Evolutionary conservation across 2,329 filamentous ascomycete genomes (phyloP).

Genomic region (Cladosporium cucumerinum): DNA sequence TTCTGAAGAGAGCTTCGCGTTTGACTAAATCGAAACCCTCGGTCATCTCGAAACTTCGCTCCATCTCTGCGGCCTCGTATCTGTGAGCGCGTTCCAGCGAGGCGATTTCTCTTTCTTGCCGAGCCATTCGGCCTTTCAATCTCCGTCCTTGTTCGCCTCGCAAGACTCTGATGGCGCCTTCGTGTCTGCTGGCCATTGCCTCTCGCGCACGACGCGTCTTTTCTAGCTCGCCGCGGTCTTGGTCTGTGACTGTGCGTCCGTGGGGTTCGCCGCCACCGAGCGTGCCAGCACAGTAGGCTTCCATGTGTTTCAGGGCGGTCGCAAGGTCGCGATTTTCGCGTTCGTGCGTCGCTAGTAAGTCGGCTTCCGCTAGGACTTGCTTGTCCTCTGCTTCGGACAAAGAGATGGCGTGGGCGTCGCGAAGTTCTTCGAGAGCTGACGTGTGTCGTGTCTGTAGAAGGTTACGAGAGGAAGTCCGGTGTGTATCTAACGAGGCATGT

Average conservation of each 20-base stretch:
- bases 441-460: slow-evolving; percentile 24
- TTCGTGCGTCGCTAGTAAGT: slow-evolving; percentile 40
- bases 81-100: slow-evolving; percentile 36
- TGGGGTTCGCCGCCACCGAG: slow-evolving; percentile 31
- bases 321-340: slow-evolving; percentile 43
- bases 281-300: slow-evolving; percentile 45
- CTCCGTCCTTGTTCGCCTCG: slow-evolving; percentile 44
- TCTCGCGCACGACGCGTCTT: slow-evolving; percentile 39
- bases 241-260: slow-evolving; percentile 41
- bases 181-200: slow-evolving; percentile 42
- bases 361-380: slow-evolving; percentile 43
- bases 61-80: slow-evolving; percentile 34
- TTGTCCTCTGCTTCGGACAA: slow-evolving; percentile 44
- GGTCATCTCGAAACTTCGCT: slow-evolving; percentile 29
- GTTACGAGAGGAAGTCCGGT: slow-evolving; percentile 21
- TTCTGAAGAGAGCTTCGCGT: slow-evolving; percentile 31
- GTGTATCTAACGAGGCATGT: slow-evolving; percentile 22
- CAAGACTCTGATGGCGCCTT: slow-evolving; percentile 46
- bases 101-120: slow-evolving; percentile 41
- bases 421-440: slow-evolving; percentile 24
- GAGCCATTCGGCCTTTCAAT: slow-evolving; percentile 34
- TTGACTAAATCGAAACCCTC: slow-evolving; percentile 33
- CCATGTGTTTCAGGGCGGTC: slow-evolving; percentile 47
- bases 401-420: slow-evolving; percentile 37
- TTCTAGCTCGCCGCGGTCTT: slow-evolving; percentile 43